Evolutionary conservation across 805 yeast species (phyloP).

Genomic region (Pichia rugopelliculosa): DNA sequence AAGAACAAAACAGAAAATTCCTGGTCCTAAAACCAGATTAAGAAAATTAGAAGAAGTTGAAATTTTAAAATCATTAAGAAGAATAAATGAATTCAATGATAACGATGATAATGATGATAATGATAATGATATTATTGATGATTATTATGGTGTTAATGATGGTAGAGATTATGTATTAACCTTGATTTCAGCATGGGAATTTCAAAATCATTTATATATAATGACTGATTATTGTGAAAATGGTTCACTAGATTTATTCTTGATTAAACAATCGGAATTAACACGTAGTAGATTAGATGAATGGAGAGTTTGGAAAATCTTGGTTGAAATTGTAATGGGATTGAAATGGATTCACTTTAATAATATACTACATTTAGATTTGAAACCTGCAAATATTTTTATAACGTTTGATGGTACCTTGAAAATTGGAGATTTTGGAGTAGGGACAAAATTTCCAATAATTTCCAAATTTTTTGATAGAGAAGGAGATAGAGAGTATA

Average conservation of each 20-base stretch:
- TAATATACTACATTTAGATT: constrained; percentile 74
- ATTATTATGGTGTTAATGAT: constrained; percentile 17
- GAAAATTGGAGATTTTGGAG: constrained; percentile 95
- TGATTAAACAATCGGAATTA: constrained; percentile 65
- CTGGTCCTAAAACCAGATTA: constrained; percentile 50
- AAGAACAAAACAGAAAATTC: constrained; percentile 62
- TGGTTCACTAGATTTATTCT: constrained; percentile 77
- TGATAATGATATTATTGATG: neutral
- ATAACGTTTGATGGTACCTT: constrained; percentile 91
- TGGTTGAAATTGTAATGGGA: constrained; percentile 77
- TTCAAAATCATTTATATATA: constrained; percentile 66
- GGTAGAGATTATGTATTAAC: constrained; percentile 62
- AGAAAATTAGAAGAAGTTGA: constrained; percentile 72
- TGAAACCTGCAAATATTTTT: constrained; percentile 92
- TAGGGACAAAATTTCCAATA: constrained; percentile 78
- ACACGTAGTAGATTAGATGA: constrained; percentile 78
- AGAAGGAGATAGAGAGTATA: constrained; percentile 96
- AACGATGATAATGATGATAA: neutral
- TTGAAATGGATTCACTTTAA: constrained; percentile 72
- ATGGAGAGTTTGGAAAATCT: constrained; percentile 95
- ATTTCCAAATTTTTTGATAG: constrained; percentile 62
- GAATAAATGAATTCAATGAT: constrained; percentile 8
- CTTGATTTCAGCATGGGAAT: constrained; percentile 82
- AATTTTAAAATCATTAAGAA: constrained; percentile 38
- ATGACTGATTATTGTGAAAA: constrained; percentile 93